Conservation (phyloP, 2,329 filamentous ascomycete species). For the Colletotrichum lentis region DNA sequence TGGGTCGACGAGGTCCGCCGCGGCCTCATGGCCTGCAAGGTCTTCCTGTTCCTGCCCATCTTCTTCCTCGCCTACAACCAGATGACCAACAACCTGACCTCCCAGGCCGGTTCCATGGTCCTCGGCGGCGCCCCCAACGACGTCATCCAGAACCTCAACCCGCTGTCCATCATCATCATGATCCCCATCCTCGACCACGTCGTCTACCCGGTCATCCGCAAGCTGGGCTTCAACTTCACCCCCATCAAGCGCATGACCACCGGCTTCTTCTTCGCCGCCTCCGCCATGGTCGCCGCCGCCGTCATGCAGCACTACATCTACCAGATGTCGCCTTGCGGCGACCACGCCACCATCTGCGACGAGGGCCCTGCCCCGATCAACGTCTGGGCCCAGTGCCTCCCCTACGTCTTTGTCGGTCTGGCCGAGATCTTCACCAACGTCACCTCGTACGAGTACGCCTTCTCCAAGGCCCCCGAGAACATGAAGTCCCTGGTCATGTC, state of each 20-base stretch:
- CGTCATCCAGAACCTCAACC: conserved; percentile 78
- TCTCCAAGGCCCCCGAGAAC: conserved; percentile 79
- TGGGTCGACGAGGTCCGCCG: conserved; percentile 83
- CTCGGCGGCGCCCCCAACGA: conserved; percentile 80
- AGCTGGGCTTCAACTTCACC: conserved; percentile 70
- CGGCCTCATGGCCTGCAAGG: conserved; percentile 73
- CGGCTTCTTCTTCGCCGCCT: conserved; percentile 72
- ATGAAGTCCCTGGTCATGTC: conserved; percentile 81
- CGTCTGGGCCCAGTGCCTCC: conserved; percentile 66
- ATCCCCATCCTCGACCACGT: conserved; percentile 75
- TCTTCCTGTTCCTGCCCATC: conserved; percentile 75
- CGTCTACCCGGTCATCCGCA: conserved; percentile 74
- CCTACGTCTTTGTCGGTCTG: conserved; percentile 60
- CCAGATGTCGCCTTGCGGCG: conserved; percentile 66
- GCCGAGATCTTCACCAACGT: conserved; percentile 65
- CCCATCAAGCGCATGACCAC: conserved; percentile 79
- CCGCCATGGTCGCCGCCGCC: conserved; percentile 67
- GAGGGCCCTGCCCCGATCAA: conserved; percentile 65
- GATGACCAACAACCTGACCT: conserved; percentile 67
- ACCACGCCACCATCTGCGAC: conserved; percentile 61
- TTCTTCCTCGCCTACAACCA: conserved; percentile 69
- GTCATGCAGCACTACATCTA: conserved; percentile 72
- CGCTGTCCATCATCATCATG: conserved; percentile 77
- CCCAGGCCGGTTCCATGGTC: conserved; percentile 72
- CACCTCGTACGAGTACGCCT: conserved; percentile 76